These are phyloP conservation scores for Fusarium sp. DNA, from an alignment of 2,329 filamentous ascomycete species.

Conservation along the genomic window DNA sequence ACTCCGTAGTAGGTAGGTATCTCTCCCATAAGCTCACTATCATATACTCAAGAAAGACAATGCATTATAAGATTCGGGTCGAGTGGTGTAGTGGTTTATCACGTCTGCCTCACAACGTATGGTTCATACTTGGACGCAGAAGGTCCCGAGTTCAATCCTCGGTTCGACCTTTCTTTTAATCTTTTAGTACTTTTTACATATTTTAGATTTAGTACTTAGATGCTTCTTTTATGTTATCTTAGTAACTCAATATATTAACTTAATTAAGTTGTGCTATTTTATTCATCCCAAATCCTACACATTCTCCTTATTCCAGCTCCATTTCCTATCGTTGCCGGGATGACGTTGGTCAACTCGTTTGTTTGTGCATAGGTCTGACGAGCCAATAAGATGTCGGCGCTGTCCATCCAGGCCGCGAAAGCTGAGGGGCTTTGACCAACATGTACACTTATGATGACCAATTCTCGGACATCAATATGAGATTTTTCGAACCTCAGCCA, in stretches of 20 bases:
- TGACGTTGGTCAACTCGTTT: conserved; percentile 30
- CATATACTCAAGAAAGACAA: rapidly evolving
- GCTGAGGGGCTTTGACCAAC: conserved; percentile 39
- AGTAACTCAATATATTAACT: not conserved
- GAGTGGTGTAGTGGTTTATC: conserved; percentile 17
- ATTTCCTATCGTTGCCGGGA: not conserved
- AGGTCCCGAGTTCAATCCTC: conserved; percentile 6
- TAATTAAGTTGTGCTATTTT: not conserved
- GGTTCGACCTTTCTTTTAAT: not conserved
- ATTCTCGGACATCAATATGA: conserved; percentile 26
- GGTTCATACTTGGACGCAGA: not conserved
- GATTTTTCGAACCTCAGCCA: not conserved
- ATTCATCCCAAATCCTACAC: not conserved
- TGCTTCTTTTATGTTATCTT: not conserved
- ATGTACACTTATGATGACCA: conserved; percentile 20
- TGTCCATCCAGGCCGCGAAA: conserved; percentile 20
- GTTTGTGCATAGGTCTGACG: conserved; percentile 21
- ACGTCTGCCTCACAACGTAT: not conserved
- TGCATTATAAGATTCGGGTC: not conserved
- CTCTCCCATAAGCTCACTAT: rapidly evolving
- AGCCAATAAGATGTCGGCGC: conserved; percentile 35
- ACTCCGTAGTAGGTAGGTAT: too few species aligned
- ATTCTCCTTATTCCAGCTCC: not conserved
- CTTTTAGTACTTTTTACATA: too few species aligned
- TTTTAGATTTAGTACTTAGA: too few species aligned